Base-by-base conservation (phyloP, 1,284 basidiomycete genomes). In the Sphaerobolus stellatus region DNA sequence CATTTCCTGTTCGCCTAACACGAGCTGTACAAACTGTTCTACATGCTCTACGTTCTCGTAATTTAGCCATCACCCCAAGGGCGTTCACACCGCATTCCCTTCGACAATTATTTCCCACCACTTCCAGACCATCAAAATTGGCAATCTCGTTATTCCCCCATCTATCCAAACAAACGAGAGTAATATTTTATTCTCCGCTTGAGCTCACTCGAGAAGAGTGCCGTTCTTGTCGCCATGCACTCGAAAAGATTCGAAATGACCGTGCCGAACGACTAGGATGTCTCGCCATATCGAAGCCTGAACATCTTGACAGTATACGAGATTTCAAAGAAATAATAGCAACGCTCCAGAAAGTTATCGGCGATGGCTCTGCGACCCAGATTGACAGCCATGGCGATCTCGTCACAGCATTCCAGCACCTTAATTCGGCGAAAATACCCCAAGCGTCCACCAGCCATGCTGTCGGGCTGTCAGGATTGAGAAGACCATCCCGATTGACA, bases 121-220 rank as follows among this genome's bases (percentile, higher is more conserved):
- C 69, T 45, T 65, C 77, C 40, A 78, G 73, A 29, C 78, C 81
- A 2, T 77, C 75, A 44, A 63, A 72, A 30, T 65, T 88, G 27
- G 72, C 75, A 4, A 73, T 76, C n/a, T 72, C 80, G 4, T 71
- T 87, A 46, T 90, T 88, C 66, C 86, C 86, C 16, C 82, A 86
- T 64, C 52, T 59, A 20, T 24, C 45, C 16, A 28, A 34, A 18
- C 48, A 57, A 34, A 44, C 50, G 41, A 54, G 49, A 33, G 48
- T 56, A n/a, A 50, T 56, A 16, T 66, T 64, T 40, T 64, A 67
- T 3, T 64, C 82, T 3, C 84, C 84, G 0, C 58, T 84, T 9
- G 72, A 78, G 46, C 75, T 90, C 9, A 73, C 82, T 3, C 74
- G 76, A 16, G 80, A 85, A 52, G 89, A 91, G 68, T 88, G 86